Evolutionary conservation across 768 basidiomycete species (phyloP), one percentile per base, ranked within the genome.

Genomic region (Tylopilus sp.): DNA sequence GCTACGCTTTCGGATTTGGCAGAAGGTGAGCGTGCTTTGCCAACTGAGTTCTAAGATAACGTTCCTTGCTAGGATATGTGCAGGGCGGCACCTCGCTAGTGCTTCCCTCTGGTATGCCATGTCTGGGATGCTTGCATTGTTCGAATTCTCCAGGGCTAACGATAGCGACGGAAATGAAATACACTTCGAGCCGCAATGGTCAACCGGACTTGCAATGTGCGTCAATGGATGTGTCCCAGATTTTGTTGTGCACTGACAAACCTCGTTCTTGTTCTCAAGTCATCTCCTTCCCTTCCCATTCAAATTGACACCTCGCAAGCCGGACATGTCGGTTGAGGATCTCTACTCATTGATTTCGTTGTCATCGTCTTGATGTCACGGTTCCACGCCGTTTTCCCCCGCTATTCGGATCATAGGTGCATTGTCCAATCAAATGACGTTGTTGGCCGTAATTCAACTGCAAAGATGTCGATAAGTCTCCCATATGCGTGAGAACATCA

Each of bases 71-170:
- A 64, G 59, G 43, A 61, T 54, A 40, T 69, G 58, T 41, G 60
- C 56, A 31, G 67, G 67, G 23, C 55, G 55, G 22, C 46, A 60
- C 40, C 39, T 65, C 23, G 67, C 62, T 6, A 60, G 67, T 35
- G 58, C 62, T 6, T 60, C 67, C 1, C 50, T 72, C 10, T 70
- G 65, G 57, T 48, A 61, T 18, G 61, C 59, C 11, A 55, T 70
- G 9, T 53, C 62, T 5, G 60, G 52, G 33, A 62, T 68, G 40
- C 65, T 71, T 4, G 56, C 65, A 9, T 47, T 55, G 15, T 69
- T 74, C 43, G 52, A 48, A 12, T 63, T 72, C 30, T 58, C 55
- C 28, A 59, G 59, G 43, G 60, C 51, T 3, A 57, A 33, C 33
- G 68, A 64, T 31, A 36, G 36, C 0, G 51, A 62, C 4, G 69